Percentiles rank a stretch among this genome's conserved stretches.
These are phyloP conservation scores for Eucalyptus victrix DNA, from an alignment of 345 rosid species.

Conservation along the genomic window DNA sequence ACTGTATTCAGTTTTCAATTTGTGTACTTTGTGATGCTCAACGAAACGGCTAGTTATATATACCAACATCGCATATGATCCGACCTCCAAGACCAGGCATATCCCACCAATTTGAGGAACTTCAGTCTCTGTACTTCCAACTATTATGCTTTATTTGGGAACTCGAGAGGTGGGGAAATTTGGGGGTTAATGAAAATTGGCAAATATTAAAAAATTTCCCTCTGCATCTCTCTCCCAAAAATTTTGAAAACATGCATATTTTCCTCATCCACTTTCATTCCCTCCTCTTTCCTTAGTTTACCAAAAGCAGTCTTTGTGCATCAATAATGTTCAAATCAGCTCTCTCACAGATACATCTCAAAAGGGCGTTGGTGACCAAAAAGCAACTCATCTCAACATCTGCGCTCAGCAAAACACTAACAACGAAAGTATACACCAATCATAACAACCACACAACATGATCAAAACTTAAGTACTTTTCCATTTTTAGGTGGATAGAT, in stretches of 20 bases:
- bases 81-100: background rate
- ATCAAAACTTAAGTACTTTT: background rate
- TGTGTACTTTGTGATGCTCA: background rate
- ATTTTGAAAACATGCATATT: background rate
- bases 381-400: background rate
- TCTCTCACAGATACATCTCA: background rate
- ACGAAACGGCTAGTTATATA: background rate
- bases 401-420: background rate
- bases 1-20: background rate
- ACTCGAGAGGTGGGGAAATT: background rate
- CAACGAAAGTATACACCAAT: background rate
- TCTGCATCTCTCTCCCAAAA: background rate
- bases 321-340: background rate
- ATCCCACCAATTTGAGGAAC: background rate
- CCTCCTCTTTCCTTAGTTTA: background rate
- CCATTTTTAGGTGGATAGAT: background rate
- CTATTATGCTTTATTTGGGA: background rate
- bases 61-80: background rate
- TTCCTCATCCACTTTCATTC: background rate
- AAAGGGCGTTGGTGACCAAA: background rate
- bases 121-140: background rate
- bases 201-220: background rate
- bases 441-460: background rate
- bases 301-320: background rate
- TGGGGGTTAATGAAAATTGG: background rate